Evolutionary conservation across 116 monocot species (phyloP), one percentile per base, ranked within the genome.

Genomic region (Zostera marina): DNA sequence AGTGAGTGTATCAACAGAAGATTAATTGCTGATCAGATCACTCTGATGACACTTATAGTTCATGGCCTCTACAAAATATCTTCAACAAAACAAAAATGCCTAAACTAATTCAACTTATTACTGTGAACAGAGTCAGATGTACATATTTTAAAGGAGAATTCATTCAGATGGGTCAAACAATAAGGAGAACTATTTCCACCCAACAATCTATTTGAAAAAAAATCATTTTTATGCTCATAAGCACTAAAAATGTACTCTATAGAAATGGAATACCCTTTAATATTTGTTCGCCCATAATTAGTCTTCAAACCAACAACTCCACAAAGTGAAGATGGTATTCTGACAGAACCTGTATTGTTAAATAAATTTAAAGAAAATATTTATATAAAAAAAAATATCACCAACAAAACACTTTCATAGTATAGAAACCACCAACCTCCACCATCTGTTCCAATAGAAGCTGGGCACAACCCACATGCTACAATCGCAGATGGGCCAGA

Each of bases 271-370:
- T 94, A 98, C 98, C 98, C 98, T 72, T 73, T 61, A 72, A 85
- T 98, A 58, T 80, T 64, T 47, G 77, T 98, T 44, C 98, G 73
- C 14, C 72, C 83, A 77, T 71, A 98, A 56, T 83, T 86, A 44
- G 98, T 81, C 70, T 98, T 98, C 46, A 98, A 72, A 42, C 98
- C 98, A 9, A 98, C 80, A 68, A 98, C 66, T 21, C 98, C 98
- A 77, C 98, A 98, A 48, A 98, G 98, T 16, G 91, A 83, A 71
- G 98, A 89, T 48, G 98, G 91, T 65, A 98, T 98, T 71, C 91
- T 79, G 52, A 90, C 74, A 3, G 90, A 98, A 76, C 96, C 88
- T 93, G 84, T 46, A 20, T 12, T 47, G 17, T 4, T 13, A 43
- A 59, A 42, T 17, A 22, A 20, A 59, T 0, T 20, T 59, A 9